Conservation (phyloP, 371 early-diverging fungal genomes). For the Blakeslea trispora region DNA sequence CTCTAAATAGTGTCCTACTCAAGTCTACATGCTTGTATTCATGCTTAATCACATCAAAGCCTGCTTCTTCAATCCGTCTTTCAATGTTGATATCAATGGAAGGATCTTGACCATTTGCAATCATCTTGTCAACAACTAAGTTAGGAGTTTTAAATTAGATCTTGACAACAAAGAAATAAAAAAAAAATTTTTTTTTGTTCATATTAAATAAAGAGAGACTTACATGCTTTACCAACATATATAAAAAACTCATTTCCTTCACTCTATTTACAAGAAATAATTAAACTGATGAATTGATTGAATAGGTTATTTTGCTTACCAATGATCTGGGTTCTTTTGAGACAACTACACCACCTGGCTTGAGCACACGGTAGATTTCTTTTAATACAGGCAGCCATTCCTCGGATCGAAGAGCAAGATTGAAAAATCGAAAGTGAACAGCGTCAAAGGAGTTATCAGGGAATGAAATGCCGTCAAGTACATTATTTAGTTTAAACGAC, state of each 20-base stretch:
- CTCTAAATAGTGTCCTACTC: slow-evolving; percentile 7
- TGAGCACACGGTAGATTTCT: slow-evolving; percentile 55
- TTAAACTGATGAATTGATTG: background rate
- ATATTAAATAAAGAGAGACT: slow-evolving; percentile 1
- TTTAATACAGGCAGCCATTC: slow-evolving; percentile 52
- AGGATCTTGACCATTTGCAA: slow-evolving; percentile 52
- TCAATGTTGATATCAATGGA: slow-evolving; percentile 43
- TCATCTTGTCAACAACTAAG: slow-evolving; percentile 34
- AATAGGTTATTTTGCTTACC: slow-evolving; percentile 13
- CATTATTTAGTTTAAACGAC: slow-evolving; percentile 42
- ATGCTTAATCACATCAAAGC: slow-evolving; percentile 32
- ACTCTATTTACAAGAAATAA: slow-evolving; percentile 16
- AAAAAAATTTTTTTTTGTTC: background rate
- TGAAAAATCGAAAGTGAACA: slow-evolving; percentile 57
- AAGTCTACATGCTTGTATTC: slow-evolving; percentile 16
- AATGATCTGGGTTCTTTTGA: slow-evolving; percentile 49
- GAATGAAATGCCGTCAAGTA: slow-evolving; percentile 53
- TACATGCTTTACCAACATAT: slow-evolving; percentile 37
- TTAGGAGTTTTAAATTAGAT: too few species aligned
- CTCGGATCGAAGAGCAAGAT: slow-evolving; percentile 47
- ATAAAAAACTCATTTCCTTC: slow-evolving; percentile 34
- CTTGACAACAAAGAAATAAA: slow-evolving; percentile 2
- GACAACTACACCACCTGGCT: slow-evolving; percentile 62
- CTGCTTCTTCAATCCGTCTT: slow-evolving; percentile 30
- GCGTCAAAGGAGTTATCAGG: slow-evolving; percentile 61